A percentile compares a stretch with the other conserved stretches of the same genome.
These are phyloP conservation scores for Talaromyces adpressus DNA, from an alignment of 495 filamentous ascomycete species.

Conservation along the genomic window DNA sequence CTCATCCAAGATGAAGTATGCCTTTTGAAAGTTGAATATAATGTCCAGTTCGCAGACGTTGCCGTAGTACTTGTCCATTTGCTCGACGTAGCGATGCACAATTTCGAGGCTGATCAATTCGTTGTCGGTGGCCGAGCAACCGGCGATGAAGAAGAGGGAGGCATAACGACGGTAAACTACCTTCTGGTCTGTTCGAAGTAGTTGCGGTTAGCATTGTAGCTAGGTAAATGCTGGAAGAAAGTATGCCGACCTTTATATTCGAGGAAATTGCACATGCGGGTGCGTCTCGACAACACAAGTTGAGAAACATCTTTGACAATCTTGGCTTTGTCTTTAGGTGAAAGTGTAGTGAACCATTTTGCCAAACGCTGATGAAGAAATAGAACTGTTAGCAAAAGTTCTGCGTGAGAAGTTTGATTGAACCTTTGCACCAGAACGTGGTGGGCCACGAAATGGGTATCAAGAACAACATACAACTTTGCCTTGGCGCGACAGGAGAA, in stretches of 20 bases:
- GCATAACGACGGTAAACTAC: slow-evolving; percentile 98
- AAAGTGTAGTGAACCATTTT: slow-evolving; percentile 99
- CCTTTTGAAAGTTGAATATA: slow-evolving; percentile 99
- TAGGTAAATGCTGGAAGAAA: background rate
- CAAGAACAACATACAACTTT: slow-evolving; percentile 77
- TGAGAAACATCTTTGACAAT: slow-evolving; percentile 99
- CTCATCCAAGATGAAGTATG: slow-evolving; percentile 98
- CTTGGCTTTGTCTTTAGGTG: slow-evolving; percentile 98
- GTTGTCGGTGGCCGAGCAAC: slow-evolving; percentile 90
- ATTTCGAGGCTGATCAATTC: slow-evolving; percentile 97
- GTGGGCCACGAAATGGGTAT: slow-evolving; percentile 30
- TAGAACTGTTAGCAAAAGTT: slow-evolving; percentile 24
- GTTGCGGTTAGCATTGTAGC: slow-evolving; percentile 12
- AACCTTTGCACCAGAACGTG: slow-evolving; percentile 11
- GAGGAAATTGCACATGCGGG: slow-evolving; percentile 99
- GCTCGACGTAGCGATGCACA: slow-evolving; percentile 97
- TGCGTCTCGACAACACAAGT: slow-evolving; percentile 88
- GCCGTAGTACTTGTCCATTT: slow-evolving; percentile 99
- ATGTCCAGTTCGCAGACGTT: slow-evolving; percentile 99
- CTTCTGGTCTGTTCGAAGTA: slow-evolving; percentile 67
- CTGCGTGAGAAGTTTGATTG: slow-evolving; percentile 11
- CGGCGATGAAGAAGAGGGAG: slow-evolving; percentile 98
- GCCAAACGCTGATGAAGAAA: slow-evolving; percentile 68
- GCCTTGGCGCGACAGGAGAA: slow-evolving; percentile 93
- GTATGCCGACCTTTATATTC: slow-evolving; percentile 81